These are phyloP conservation scores for Chytridiales sp. DNA, from an alignment of 371 early-diverging fungal species.

Conservation along the genomic window DNA sequence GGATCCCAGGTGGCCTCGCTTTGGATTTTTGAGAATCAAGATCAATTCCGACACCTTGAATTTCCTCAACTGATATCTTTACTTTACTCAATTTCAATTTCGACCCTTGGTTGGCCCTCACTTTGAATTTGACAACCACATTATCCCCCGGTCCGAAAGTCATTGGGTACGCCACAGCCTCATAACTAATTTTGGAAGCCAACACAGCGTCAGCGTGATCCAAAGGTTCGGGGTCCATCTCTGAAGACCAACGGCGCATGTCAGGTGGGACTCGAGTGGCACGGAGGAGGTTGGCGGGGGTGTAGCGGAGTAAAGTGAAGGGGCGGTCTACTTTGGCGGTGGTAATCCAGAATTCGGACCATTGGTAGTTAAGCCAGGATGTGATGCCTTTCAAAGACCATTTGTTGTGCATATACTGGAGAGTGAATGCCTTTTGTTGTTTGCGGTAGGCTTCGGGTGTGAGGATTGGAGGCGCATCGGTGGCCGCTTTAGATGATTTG, in stretches of 20 bases:
- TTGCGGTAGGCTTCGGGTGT: too few species aligned
- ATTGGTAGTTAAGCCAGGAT: too few species aligned
- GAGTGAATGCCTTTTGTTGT: too few species aligned
- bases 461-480: too few species aligned
- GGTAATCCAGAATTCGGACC: too few species aligned
- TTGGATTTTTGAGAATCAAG: background rate
- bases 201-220: background rate
- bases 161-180: background rate
- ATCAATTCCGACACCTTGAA: constrained; percentile 29
- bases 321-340: too few species aligned
- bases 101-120: constrained; percentile 8
- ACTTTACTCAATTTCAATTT: constrained; percentile 13
- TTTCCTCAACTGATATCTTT: constrained; percentile 22
- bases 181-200: background rate
- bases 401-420: too few species aligned
- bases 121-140: constrained; percentile 12
- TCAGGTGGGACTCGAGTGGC: background rate
- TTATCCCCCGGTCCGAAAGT: constrained; percentile 23
- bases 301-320: constrained; percentile 8
- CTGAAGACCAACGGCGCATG: constrained; percentile 7
- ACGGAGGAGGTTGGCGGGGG: constrained; percentile 8
- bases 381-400: too few species aligned
- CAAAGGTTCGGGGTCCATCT: constrained; percentile 5
- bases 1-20: background rate
- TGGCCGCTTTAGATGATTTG: too few species aligned